Evolutionary conservation across 2,329 filamentous ascomycete genomes (phyloP), one percentile per base, ranked within the genome.

Genomic region (Fusarium mundagurra): DNA sequence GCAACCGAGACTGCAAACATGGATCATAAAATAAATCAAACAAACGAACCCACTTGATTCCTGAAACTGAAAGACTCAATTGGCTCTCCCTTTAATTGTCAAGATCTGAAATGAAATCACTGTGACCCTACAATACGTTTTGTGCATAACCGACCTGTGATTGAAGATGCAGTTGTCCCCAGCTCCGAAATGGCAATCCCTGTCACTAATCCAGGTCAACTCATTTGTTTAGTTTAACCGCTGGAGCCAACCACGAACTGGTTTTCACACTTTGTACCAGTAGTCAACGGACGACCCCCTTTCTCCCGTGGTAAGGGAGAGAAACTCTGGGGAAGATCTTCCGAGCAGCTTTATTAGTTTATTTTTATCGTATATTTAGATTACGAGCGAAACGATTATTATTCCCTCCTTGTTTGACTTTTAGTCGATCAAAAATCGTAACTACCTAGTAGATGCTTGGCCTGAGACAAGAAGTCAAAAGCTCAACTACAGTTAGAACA

Each of bases 271-370:
- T 48, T 60, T 20, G 27, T 61, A 34, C 61, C n/a, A 51, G 58
- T 58, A 59, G 64, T 54, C 36, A 61, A 41, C 38, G 17, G 31
- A 61, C 41, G 41, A 45, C 64, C 65, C 65, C 64, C 65, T 65
- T 72, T 66, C 43, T 53, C 45, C 34, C 22, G 36, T 36, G 33
- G 62, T 33, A 71, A 45, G 47, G 57, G 39, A n/a, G 18, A 39
- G 17, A 57, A 61, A 72, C 39, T 65, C 69, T 34, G 70, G 70
- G 64, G 69, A 72, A 72, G 69, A 64, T 72, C 61, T 57, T 62
- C 63, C 36, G 17, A 24, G 39, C n/a, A 63, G 41, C 36, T 60
- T 63, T 31, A 33, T 55, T 41, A 47, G 61, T 34, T 31, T 33
- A 64, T 45, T 41, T 57, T 22, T 20, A 29, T n/a, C 17, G 53